Conservation (phyloP, 2,329 filamentous ascomycete genomes). For the Monosporascus cannonballus region DNA sequence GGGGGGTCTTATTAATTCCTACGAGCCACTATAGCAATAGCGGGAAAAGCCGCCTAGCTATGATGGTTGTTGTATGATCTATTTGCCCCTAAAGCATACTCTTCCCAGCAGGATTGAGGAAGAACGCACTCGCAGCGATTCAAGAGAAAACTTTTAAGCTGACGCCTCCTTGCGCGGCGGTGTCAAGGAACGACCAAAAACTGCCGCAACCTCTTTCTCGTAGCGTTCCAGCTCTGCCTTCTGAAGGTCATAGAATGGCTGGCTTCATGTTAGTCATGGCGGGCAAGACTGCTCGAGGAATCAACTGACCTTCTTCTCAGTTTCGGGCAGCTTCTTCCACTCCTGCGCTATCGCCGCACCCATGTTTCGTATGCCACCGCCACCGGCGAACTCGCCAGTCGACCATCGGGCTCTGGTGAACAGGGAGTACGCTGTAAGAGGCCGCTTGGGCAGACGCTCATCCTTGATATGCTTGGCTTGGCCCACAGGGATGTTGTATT, state of each 20-base stretch:
- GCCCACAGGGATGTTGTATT: slow-evolving; percentile 23
- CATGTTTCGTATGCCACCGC: too few species aligned
- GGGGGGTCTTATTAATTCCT: too few species aligned
- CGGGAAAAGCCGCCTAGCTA: too few species aligned
- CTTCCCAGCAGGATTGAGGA: too few species aligned
- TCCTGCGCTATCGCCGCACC: slow-evolving; percentile 19
- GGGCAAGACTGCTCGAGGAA: background rate
- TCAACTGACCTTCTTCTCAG: slow-evolving; percentile 37
- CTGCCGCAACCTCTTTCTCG: slow-evolving; percentile 19
- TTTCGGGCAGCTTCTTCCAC: slow-evolving; percentile 37
- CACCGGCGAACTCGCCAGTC: slow-evolving; percentile 16
- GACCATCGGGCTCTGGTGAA: slow-evolving; percentile 35
- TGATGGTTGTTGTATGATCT: too few species aligned
- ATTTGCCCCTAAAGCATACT: too few species aligned
- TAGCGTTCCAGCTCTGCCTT: slow-evolving; percentile 25
- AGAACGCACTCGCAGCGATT: background rate
- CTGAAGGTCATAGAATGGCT: slow-evolving; percentile 30
- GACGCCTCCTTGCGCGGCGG: background rate
- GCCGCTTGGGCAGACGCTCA: slow-evolving; percentile 39
- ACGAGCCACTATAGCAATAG: too few species aligned
- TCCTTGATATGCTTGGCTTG: slow-evolving; percentile 33
- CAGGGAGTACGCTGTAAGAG: slow-evolving; percentile 25
- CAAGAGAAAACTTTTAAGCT: background rate
- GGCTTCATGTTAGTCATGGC: slow-evolving; percentile 13
- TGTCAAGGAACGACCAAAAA: slow-evolving; percentile 12